Conservation (phyloP, 1,284 basidiomycete species). For the Trichosporon sp. region DNA sequence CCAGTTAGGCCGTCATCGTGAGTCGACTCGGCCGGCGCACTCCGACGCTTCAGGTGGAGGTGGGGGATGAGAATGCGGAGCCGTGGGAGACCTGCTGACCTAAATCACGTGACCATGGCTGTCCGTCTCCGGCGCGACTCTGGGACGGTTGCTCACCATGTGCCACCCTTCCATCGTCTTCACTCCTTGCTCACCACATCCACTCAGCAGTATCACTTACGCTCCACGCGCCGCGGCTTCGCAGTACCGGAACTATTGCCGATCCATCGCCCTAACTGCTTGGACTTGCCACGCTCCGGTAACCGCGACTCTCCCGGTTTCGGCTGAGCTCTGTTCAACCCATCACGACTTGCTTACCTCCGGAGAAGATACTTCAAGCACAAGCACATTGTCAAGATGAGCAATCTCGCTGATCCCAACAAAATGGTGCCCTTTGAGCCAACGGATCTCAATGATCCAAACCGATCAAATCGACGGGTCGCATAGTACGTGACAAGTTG, state of each 20-base stretch:
- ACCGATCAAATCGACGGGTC: slow-evolving; percentile 20
- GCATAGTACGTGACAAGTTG: slow-evolving; percentile 19
- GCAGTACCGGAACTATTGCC: background rate
- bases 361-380: background rate
- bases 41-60: background rate
- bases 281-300: background rate
- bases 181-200: background rate
- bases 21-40: background rate
- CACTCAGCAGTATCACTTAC: background rate
- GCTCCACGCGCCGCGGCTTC: background rate
- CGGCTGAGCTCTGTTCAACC: background rate
- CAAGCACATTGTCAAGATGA: background rate
- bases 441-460: slow-evolving; percentile 22
- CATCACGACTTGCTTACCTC: background rate
- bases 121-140: background rate
- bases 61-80: background rate
- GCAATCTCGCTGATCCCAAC: slow-evolving; percentile 14
- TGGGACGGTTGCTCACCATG: background rate
- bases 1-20: background rate
- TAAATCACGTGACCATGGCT: background rate
- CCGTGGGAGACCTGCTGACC: background rate
- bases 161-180: slow-evolving; percentile 1
- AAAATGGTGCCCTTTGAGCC: slow-evolving; percentile 19
- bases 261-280: background rate
- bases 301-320: background rate